Conservation (phyloP, 768 basidiomycete species). For the Tricholoma flavovirens region DNA sequence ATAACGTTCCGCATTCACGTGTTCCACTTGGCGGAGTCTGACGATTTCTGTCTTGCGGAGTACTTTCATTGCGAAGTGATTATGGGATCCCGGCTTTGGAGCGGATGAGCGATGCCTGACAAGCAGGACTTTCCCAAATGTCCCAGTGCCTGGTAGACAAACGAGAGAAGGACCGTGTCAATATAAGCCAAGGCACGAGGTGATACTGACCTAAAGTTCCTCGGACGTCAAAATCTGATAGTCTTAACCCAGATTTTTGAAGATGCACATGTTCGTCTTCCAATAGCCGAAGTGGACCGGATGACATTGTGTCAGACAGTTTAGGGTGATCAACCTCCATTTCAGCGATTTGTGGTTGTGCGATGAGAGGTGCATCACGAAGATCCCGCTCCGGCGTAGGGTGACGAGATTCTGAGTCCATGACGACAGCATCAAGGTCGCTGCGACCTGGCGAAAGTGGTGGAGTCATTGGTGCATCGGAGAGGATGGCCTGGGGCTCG, state of each 20-base stretch:
- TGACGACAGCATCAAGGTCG: conserved; percentile 24
- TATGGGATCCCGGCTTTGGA: conserved; percentile 43
- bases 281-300: conserved; percentile 51
- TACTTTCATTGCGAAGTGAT: conserved; percentile 84
- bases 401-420: conserved; percentile 21
- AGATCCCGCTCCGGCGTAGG: conserved; percentile 21
- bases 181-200: not conserved
- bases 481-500: conserved; percentile 38
- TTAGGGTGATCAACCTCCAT: conserved; percentile 23
- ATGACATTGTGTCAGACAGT: conserved; percentile 12
- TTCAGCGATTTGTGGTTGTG: conserved; percentile 13
- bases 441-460: conserved; percentile 58
- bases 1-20: conserved; percentile 93
- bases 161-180: not conserved
- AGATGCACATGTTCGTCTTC: conserved; percentile 70
- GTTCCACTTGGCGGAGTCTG: conserved; percentile 90
- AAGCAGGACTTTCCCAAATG: conserved; percentile 89
- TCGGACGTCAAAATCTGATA: conserved; percentile 78
- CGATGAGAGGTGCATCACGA: not conserved
- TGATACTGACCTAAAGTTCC: conserved; percentile 60
- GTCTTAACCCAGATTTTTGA: conserved; percentile 49
- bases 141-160: conserved; percentile 72
- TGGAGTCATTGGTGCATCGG: conserved; percentile 64
- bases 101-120: conserved; percentile 65
- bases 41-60: conserved; percentile 83